Evolutionary conservation across 495 filamentous ascomycete genomes (phyloP).

Genomic region (Trichoderma orchidacearum): DNA sequence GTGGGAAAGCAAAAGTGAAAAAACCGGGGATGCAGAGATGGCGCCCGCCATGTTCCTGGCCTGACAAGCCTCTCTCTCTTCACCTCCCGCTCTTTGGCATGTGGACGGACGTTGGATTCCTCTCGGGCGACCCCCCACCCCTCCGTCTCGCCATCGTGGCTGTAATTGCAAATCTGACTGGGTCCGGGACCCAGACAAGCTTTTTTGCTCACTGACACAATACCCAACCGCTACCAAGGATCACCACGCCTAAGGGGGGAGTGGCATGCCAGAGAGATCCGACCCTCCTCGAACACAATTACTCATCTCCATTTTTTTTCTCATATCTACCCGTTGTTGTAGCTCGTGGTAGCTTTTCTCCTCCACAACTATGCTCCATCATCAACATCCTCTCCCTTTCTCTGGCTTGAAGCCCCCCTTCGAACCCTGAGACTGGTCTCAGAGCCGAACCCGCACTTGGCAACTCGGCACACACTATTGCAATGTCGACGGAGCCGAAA

Average conservation of each 20-base stretch:
- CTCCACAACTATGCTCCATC: not conserved
- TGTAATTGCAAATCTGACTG: constrained; percentile 1
- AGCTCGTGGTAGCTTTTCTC: not conserved
- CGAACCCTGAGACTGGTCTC: constrained; percentile 1
- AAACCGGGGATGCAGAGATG: not conserved
- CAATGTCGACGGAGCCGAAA: not conserved
- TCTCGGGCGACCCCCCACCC: not conserved
- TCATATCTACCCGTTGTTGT: not conserved
- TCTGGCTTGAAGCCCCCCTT: not conserved
- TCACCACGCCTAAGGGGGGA: not conserved
- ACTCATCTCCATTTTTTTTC: not conserved
- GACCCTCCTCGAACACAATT: not conserved
- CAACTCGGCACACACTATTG: not conserved
- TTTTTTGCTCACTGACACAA: not conserved
- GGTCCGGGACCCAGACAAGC: not conserved
- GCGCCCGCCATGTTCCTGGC: not conserved
- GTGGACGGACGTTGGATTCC: not conserved
- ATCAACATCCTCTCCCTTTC: not conserved
- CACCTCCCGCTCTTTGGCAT: not conserved
- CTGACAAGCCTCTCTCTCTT: not conserved
- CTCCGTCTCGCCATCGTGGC: not conserved
- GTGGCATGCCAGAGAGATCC: not conserved
- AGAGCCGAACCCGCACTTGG: not conserved
- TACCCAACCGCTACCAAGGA: not conserved
- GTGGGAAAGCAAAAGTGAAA: not conserved